Conservation (phyloP, 345 rosid species). For the Rubroshorea leprosula region DNA sequence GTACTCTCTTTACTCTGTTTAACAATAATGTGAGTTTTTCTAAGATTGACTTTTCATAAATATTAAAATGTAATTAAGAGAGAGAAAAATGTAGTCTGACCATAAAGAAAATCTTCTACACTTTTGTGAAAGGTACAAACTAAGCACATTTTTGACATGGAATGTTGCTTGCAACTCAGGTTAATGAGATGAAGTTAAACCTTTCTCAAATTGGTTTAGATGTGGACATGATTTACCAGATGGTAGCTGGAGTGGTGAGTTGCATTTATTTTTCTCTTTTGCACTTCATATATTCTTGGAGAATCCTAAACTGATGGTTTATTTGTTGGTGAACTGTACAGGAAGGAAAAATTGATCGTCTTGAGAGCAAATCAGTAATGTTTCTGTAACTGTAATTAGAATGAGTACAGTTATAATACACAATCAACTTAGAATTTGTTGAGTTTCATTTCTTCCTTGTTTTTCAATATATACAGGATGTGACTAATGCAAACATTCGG, state of each 20-base stretch:
- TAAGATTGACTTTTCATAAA: background rate
- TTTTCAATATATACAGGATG: slow-evolving; percentile 39
- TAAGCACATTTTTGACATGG: background rate
- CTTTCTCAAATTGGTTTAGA: slow-evolving; percentile 77
- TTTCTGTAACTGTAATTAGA: slow-evolving; percentile 8
- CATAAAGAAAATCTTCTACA: background rate
- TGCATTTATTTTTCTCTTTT: slow-evolving; percentile 12
- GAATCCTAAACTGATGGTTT: slow-evolving; percentile 15
- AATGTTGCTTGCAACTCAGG: slow-evolving; percentile 35
- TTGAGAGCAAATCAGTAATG: slow-evolving; percentile 75
- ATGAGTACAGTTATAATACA: slow-evolving; percentile 2
- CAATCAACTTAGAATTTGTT: background rate
- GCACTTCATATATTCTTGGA: background rate
- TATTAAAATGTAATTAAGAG: background rate
- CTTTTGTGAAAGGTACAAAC: background rate
- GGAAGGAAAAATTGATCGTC: slow-evolving; percentile 78
- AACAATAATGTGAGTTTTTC: background rate
- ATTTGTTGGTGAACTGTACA: slow-evolving; percentile 29
- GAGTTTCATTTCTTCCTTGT: slow-evolving; percentile 5
- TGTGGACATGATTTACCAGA: slow-evolving; percentile 52
- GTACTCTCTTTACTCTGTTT: background rate
- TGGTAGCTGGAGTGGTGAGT: slow-evolving; percentile 83
- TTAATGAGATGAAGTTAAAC: slow-evolving; percentile 56
- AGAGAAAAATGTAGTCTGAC: slow-evolving; percentile 30
- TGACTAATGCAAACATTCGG: slow-evolving; percentile 68